Conservation (phyloP, 495 filamentous ascomycete species). For the Talaromyces thailandensis region DNA sequence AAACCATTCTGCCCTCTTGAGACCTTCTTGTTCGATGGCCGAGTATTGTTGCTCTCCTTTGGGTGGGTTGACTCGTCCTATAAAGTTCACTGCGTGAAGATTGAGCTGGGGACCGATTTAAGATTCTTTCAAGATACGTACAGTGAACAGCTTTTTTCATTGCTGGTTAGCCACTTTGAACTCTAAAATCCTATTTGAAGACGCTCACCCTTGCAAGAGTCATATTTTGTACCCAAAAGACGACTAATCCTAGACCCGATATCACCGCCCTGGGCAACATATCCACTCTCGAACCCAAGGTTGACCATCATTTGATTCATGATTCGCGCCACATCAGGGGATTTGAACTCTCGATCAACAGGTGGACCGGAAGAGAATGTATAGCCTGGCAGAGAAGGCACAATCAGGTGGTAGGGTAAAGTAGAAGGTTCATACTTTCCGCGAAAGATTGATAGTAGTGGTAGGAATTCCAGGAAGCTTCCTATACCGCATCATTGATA, state of each 20-base stretch:
- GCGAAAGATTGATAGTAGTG: constrained; percentile 24
- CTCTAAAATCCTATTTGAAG: not conserved
- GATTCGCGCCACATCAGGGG: constrained; percentile 26
- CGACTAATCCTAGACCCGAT: constrained; percentile 39
- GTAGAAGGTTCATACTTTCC: constrained; percentile 38
- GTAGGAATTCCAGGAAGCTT: constrained; percentile 49
- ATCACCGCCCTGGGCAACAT: constrained; percentile 52
- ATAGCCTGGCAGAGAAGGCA: constrained; percentile 49
- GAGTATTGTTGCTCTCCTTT: constrained; percentile 3
- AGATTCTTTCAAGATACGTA: not conserved
- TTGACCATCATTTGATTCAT: constrained; percentile 45
- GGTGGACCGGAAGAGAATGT: constrained; percentile 33
- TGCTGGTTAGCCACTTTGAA: too few relatives aligned
- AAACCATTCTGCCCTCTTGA: constrained; percentile 17
- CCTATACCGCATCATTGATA: constrained; percentile 15
- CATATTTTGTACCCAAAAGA: constrained; percentile 18
- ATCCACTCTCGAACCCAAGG: constrained; percentile 43
- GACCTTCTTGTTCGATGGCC: constrained; percentile 11
- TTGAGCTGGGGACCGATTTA: not conserved
- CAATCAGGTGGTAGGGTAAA: constrained; percentile 50
- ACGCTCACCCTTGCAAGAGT: constrained; percentile 18
- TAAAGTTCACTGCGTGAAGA: constrained; percentile 9
- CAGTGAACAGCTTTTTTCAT: constrained; percentile 10
- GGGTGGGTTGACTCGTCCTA: not conserved
- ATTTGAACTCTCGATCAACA: constrained; percentile 26